Base-by-base conservation (phyloP, 1,284 basidiomycete species). In the Microbotryum intermedium region DNA sequence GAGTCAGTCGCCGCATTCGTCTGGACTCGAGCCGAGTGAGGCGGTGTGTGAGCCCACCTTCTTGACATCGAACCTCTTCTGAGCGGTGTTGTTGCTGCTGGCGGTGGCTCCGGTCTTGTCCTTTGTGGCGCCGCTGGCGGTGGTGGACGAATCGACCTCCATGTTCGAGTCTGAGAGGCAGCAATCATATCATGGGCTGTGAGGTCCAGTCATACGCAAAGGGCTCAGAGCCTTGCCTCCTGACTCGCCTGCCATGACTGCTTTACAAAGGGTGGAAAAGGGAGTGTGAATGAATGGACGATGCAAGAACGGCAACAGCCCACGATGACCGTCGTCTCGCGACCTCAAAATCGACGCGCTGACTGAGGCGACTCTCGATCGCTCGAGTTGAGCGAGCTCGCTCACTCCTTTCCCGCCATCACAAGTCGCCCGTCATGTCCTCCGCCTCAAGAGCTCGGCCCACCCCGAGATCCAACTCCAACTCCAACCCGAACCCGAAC, bases 51-150 rank as follows among this genome's bases (percentile, higher is more conserved):
- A 59, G n/a, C 78, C 58, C 64, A 92, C 91, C 86, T 94, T 94
- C 81, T 94, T 95, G 66, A 95, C 91, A 76, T 95, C 91, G 71
- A 95, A 95, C 66, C 87, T 77, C 72, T 86, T 83, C 11, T 77
- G 90, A 64, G 25, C 26, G 52, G 25, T 57, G 59, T 26, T 39
- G 42, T n/a, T 43, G 9, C n/a, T 28, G 13, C 7, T 44, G 26
- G 53, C 39, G 43, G 59, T 57, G 58, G 74, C 77, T 28, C 72
- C 70, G 59, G 82, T 80, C 70, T 83, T 83, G 54, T 72, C 77
- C 67, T 82, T 61, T 29, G 64, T 57, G 47, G 57, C 80, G 50
- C 80, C 79, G 72, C 80, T 81, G 9, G 74, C 70, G n/a, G 75
- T 44, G 13, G 76, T 74, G 47, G 82, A 80, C 44, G 75, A 69